These are phyloP conservation scores for Trametopsis cervina DNA, from an alignment of 768 basidiomycete genomes.

Conservation along the genomic window DNA sequence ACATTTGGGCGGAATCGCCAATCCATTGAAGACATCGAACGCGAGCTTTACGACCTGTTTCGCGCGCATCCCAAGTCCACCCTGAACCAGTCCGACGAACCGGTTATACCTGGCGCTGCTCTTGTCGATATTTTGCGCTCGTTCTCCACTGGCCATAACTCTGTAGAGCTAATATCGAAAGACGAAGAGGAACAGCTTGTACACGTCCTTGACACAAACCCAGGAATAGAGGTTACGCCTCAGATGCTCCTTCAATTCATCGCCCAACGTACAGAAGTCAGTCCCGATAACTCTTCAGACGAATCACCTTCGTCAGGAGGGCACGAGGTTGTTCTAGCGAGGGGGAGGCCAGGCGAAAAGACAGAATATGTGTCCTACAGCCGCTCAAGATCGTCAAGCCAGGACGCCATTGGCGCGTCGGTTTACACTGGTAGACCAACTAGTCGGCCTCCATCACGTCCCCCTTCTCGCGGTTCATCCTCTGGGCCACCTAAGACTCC, in stretches of 20 bases:
- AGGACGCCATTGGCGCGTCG: constrained; percentile 41
- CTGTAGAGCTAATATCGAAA: constrained; percentile 54
- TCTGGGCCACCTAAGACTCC: constrained; percentile 41
- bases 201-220: constrained; percentile 47
- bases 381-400: constrained; percentile 52
- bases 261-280: constrained; percentile 30
- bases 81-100: constrained; percentile 50
- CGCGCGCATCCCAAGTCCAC: constrained; percentile 54
- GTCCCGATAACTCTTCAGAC: constrained; percentile 20
- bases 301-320: not conserved
- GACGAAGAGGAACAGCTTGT: constrained; percentile 60
- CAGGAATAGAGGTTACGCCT: constrained; percentile 63
- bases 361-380: constrained; percentile 26
- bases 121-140: constrained; percentile 63
- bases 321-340: constrained; percentile 27
- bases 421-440: constrained; percentile 14
- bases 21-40: constrained; percentile 65
- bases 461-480: constrained; percentile 48
- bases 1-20: constrained; percentile 56
- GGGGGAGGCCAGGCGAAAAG: constrained; percentile 34
- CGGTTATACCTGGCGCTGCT: constrained; percentile 63
- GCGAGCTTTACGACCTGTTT: constrained; percentile 63
- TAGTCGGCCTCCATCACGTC: constrained; percentile 21
- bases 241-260: constrained; percentile 56
- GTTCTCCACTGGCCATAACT: constrained; percentile 53